phyloP scores from a whole-genome alignment of 768 basidiomycete species.

The Megacollybia marginata region DNA sequence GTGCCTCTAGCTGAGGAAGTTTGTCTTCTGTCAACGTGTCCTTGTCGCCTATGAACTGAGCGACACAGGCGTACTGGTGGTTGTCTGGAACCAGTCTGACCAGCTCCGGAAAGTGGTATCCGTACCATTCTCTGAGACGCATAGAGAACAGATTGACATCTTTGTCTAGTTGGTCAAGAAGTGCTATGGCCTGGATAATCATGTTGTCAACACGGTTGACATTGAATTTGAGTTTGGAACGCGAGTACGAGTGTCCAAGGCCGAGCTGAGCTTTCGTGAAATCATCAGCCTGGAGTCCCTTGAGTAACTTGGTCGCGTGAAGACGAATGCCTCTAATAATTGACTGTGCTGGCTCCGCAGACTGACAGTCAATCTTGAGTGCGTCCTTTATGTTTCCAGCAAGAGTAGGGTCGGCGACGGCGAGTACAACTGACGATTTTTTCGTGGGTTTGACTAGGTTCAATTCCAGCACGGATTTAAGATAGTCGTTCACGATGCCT shows the following conservation, averaged over 20 bases:
- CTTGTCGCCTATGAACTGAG: slow-evolving; percentile 87
- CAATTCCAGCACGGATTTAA: slow-evolving; percentile 79
- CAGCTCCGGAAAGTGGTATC: slow-evolving; percentile 98
- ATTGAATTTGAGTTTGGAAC: slow-evolving; percentile 97
- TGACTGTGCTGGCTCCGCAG: slow-evolving; percentile 74
- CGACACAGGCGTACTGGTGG: slow-evolving; percentile 83
- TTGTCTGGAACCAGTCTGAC: slow-evolving; percentile 91
- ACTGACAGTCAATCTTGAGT: slow-evolving; percentile 69
- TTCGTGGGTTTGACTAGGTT: slow-evolving; percentile 76
- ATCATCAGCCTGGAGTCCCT: slow-evolving; percentile 83
- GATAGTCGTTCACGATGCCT: slow-evolving; percentile 84
- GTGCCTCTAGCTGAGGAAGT: slow-evolving; percentile 66
- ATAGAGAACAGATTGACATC: slow-evolving; percentile 98
- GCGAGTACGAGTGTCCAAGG: slow-evolving; percentile 94
- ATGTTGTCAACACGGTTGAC: slow-evolving; percentile 96
- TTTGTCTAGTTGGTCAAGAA: slow-evolving; percentile 98
- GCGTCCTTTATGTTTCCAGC: slow-evolving; percentile 72
- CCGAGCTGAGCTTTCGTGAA: slow-evolving; percentile 91
- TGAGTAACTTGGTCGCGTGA: slow-evolving; percentile 85
- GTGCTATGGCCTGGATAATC: slow-evolving; percentile 98
- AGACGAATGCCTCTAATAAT: slow-evolving; percentile 89
- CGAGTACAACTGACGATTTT: slow-evolving; percentile 62
- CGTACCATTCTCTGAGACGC: slow-evolving; percentile 98
- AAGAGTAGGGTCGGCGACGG: slow-evolving; percentile 69
- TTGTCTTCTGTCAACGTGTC: slow-evolving; percentile 72